Base-by-base conservation (phyloP, 1,284 basidiomycete genomes). In the Malassezia dermatis region DNA sequence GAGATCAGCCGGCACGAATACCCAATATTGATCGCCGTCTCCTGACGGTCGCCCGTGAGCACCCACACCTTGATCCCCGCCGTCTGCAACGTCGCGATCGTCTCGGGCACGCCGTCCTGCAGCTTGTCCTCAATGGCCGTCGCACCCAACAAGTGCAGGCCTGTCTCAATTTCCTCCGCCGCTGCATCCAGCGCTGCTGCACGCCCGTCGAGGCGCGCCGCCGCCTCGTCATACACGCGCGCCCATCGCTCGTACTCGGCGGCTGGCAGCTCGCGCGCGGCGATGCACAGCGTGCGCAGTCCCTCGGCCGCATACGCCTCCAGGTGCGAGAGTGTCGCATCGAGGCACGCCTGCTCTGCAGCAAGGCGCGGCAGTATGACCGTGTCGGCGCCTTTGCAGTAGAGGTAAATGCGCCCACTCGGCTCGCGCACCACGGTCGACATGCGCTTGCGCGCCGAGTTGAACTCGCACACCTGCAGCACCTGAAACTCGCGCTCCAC, bases 1-100 rank as follows among this genome's bases (percentile, higher is more conserved):
- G 89, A 90, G 58, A 98, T 96, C 61, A 98, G 77, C 58, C 89
- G 83, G 78, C 93, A 98, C 1, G 89, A 91, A 80, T 98, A 84
- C 47, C 94, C 94, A 62, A 99, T 98, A 70, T 98, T 98, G 78
- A 98, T 96, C 12, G 94, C 94, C 2, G 94, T 99, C 77, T 99
- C 94, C 78, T 98, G 93, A 59, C 93, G 80, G 76, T 99, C 94
- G 2, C 94, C 94, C 1, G 94, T 98, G 46, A 98, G 78, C 10
- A 99, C 90, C 94, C 94, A 99, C 32, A 98, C 85, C 81, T 96
- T 96, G 78, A 99, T 96, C 0, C 94, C 94, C 26, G 93, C 93
- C 80, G 86, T 88, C 71, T 98, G 94, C 37, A 99, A 77, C 1
- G 90, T 96, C 72, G 96, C 90, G 56, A 99, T 98, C 2, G 94